Evolutionary conservation across 2,329 filamentous ascomycete species (phyloP).

Genomic region (Stagonosporopsis chrysanthemi): DNA sequence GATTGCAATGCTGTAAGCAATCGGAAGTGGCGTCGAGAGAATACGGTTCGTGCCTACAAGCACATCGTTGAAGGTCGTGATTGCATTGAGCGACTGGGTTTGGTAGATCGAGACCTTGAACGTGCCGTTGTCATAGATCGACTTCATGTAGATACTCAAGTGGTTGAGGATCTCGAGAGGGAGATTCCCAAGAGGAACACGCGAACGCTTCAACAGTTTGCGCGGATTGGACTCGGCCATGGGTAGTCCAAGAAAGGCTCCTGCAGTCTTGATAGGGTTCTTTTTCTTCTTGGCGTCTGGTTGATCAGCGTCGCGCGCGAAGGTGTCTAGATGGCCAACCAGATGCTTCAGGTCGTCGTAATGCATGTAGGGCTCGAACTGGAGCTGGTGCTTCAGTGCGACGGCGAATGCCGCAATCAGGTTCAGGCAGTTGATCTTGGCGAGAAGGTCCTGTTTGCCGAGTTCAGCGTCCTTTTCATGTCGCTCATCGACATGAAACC

Average conservation of each 20-base stretch:
- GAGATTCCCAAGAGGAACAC: conserved; percentile 77
- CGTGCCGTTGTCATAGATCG: conserved; percentile 63
- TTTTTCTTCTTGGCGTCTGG: conserved; percentile 43
- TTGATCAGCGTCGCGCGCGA: conserved; percentile 63
- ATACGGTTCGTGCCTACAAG: conserved; percentile 77
- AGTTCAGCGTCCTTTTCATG: conserved; percentile 53
- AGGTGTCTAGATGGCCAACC: conserved; percentile 75
- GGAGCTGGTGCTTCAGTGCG: conserved; percentile 81
- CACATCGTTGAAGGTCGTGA: conserved; percentile 73
- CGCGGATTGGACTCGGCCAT: conserved; percentile 80
- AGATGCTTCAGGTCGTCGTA: conserved; percentile 77
- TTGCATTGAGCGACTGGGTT: conserved; percentile 65
- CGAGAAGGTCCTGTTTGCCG: conserved; percentile 71
- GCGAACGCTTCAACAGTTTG: conserved; percentile 74
- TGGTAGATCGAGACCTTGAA: conserved; percentile 66
- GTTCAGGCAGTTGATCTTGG: conserved; percentile 72
- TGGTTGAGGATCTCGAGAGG: conserved; percentile 81
- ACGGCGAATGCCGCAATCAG: conserved; percentile 79
- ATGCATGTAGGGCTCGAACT: conserved; percentile 79
- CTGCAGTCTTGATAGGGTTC: conserved; percentile 63
- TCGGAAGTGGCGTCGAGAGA: conserved; percentile 79
- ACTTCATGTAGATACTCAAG: conserved; percentile 71
- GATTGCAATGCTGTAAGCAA: conserved; percentile 86
- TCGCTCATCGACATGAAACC: conserved; percentile 76
- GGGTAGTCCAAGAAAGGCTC: conserved; percentile 76